Evolutionary conservation across 73 alveolate genomes (phyloP), one percentile per base, ranked within the genome.

Genomic region (Paramecium primaurelia): DNA sequence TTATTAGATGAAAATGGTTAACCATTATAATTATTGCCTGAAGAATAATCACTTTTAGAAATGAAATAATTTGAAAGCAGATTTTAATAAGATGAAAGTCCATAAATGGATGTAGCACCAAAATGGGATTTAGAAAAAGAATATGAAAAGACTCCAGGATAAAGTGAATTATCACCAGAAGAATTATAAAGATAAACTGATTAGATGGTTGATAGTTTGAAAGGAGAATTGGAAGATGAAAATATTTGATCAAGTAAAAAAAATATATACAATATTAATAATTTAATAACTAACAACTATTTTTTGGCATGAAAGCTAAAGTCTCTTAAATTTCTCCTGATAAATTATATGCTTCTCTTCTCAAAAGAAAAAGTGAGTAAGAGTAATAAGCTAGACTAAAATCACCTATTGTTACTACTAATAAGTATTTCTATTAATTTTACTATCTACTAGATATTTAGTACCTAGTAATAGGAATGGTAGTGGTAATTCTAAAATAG

Each of bases 331-430:
- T 68, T 4, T 75, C 88, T 34, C 88, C 88, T 32, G 38, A 75
- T 37, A 75, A 75, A 37, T 40, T 75, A n/a, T 75, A 75, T 75
- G 88, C 88, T 32, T 75, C 88, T 14, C 88, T 75, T 11, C 49
- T 75, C 20, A 75, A 75, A 75, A 30, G 60, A 8, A 75, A 75
- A 36, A 75, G 20, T 75, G 88, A 75, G 9, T 22, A 54, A 54
- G 69, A 54, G 25, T 22, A 54, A 18, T 22, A 54, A 18, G 69
- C 69, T 3, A 16, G 69, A 18, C 32, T 54, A n/a, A 54, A 54
- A 54, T 54, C 69, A 0, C 69, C 69, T 4, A 54, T 54, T 54
- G 69, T 54, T 6, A 54, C 6, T 18, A 25, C 69, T 3, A 54
- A 54, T 8, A 54, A 54, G 69, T 54, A 54, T 6, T 11, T 64